phyloP scores from a whole-genome alignment of 176 grass and related monocot genomes.

The Aegilops speltoides region DNA sequence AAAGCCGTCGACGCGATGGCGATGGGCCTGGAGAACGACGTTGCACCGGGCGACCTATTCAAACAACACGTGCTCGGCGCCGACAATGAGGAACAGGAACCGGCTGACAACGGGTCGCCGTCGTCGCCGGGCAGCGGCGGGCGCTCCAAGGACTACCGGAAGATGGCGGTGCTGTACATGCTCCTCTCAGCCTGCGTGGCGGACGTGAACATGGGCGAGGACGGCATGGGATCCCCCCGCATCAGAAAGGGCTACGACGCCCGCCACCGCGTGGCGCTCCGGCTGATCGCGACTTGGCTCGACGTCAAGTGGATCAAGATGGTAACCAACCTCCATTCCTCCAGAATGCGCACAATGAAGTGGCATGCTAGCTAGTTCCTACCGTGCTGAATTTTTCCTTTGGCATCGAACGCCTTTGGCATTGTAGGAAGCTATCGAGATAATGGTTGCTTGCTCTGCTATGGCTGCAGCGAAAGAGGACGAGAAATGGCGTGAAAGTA shows the following conservation, averaged over 20 bases:
- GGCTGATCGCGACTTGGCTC: slow-evolving; percentile 82
- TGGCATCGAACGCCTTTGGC: slow-evolving; percentile 39
- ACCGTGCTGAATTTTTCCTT: neutral
- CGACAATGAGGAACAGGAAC: neutral
- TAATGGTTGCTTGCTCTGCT: slow-evolving; percentile 99
- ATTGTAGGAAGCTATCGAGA: slow-evolving; percentile 91
- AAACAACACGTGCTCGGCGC: slow-evolving; percentile 2
- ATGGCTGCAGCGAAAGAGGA: slow-evolving; percentile 95
- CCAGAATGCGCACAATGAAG: neutral
- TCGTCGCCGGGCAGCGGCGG: neutral
- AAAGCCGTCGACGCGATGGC: slow-evolving; percentile 86
- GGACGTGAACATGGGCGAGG: slow-evolving; percentile 65
- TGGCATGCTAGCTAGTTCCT: neutral
- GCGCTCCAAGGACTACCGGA: slow-evolving; percentile 54
- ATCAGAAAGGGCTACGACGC: slow-evolving; percentile 95
- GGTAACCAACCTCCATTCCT: slow-evolving; percentile 8
- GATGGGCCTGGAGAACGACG: slow-evolving; percentile 57
- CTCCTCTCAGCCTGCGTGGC: slow-evolving; percentile 95
- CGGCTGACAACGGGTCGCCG: neutral
- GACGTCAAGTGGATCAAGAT: slow-evolving; percentile 90
- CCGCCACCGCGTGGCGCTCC: slow-evolving; percentile 83
- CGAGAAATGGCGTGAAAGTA: slow-evolving; percentile 45
- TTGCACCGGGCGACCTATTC: neutral
- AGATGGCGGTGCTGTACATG: slow-evolving; percentile 79
- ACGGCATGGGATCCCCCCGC: slow-evolving; percentile 45